These are phyloP conservation scores for Pythium insidiosum DNA, from an alignment of 352 stramenopile genomes.

Conservation along the genomic window DNA sequence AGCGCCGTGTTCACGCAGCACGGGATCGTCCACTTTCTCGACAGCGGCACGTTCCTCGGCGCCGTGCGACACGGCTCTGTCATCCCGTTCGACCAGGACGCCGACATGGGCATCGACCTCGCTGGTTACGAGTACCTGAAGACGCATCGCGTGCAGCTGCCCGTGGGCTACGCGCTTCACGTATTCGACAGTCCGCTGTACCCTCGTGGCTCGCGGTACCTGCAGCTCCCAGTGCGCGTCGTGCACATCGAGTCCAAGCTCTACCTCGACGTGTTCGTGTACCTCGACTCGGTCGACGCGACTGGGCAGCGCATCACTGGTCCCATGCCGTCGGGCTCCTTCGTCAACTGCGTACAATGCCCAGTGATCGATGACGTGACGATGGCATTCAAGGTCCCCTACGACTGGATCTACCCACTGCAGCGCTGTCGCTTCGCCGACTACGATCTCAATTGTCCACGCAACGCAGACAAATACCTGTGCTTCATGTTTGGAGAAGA, in stretches of 20 bases:
- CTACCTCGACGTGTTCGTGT: slow-evolving; percentile 28
- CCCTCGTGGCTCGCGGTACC: slow-evolving; percentile 8
- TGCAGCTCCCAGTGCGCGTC: slow-evolving; percentile 16
- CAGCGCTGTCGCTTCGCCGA: slow-evolving; percentile 14
- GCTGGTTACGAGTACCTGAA: slow-evolving; percentile 9
- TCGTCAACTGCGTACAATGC: slow-evolving; percentile 16
- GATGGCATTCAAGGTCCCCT: slow-evolving; percentile 14
- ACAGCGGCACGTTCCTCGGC: slow-evolving; percentile 21
- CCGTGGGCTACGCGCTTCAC: slow-evolving; percentile 13
- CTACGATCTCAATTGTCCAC: slow-evolving; percentile 13
- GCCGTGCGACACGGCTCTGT: slow-evolving; percentile 16
- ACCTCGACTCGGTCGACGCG: slow-evolving; percentile 10
- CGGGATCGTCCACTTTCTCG: slow-evolving; percentile 21
- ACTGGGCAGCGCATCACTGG: slow-evolving; percentile 3
- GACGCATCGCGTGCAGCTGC: slow-evolving; percentile 8
- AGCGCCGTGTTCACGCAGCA: slow-evolving; percentile 11
- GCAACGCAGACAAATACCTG: slow-evolving; percentile 14
- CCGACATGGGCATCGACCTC: slow-evolving; percentile 18
- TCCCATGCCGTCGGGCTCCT: slow-evolving; percentile 13
- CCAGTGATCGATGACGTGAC: slow-evolving; percentile 1
- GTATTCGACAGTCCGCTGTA: slow-evolving; percentile 16
- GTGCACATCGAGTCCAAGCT: slow-evolving; percentile 14
- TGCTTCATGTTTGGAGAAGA: slow-evolving; percentile 17
- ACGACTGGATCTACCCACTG: slow-evolving; percentile 22
- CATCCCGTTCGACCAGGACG: slow-evolving; percentile 23